Evolutionary conservation across 2,329 filamentous ascomycete species (phyloP), one percentile per base, ranked within the genome.

Genomic region (Verticillium klebahnii): DNA sequence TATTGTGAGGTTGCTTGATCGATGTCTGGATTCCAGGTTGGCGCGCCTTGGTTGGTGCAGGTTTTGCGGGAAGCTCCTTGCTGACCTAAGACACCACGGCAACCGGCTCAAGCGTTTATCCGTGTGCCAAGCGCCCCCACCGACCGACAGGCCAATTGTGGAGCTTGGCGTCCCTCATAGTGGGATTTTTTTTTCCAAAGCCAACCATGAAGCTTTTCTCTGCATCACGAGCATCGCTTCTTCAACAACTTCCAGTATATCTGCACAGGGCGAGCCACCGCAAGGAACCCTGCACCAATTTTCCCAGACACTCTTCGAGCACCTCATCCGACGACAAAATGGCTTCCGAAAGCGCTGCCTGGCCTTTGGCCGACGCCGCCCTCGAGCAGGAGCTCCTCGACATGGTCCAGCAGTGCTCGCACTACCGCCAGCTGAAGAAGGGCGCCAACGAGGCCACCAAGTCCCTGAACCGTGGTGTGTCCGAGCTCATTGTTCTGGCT

Each of bases 391-490:
- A 93, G 75, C 87, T 97, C 66, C 86, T 97, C 66, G 90, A 96
- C 69, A 84, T 93, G 61, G 83, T 93, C 65, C 91, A 94, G 80
- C 88, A 90, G 72, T 77, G 87, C 81, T 61, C 81, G 78, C 81
- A 90, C 79, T 83, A 85, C 72, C 84, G 88, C 59, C 91, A 95
- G 83, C 79, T 93, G 68, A 95, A 95, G 84, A 96, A 95, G 83
- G 91, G 92, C 65, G 91, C 91, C 74, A 94, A 93, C 84, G 90
- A 92, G 76, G 82, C 87, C 40, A 96, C 92, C 73, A 96, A 96
- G 84, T 90, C 92, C 1, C 84, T 97, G 58, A 96, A 95, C 82
- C 89, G 94, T 69, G 93, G 94, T 79, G 93, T 94, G 65, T 88
- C 88, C 69, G 94, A 98, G 80, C 82, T 98, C 67, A 89, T 97